phyloP scores from a whole-genome alignment of 2,329 filamentous ascomycete species.

The Pseudogymnoascus sp. region DNA sequence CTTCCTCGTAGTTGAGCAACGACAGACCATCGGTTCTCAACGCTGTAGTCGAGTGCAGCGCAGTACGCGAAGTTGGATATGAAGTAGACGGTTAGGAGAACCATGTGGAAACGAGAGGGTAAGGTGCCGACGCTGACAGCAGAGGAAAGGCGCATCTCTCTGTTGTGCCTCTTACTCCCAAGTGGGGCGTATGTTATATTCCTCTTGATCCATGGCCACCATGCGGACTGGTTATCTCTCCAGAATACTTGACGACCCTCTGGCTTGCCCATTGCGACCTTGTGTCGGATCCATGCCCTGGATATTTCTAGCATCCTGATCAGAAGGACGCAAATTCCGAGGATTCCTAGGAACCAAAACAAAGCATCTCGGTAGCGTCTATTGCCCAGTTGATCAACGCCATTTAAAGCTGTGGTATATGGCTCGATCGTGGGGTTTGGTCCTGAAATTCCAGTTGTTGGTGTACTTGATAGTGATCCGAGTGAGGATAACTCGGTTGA shows the following conservation, averaged over 20 bases:
- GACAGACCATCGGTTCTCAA: constrained; percentile 54
- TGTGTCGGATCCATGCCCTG: constrained; percentile 52
- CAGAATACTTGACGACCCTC: constrained; percentile 53
- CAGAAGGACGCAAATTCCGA: constrained; percentile 47
- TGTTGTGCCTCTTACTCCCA: constrained; percentile 60
- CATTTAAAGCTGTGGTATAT: constrained; percentile 51
- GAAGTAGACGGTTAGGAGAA: constrained; percentile 52
- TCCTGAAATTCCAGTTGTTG: constrained; percentile 14
- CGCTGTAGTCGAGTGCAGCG: constrained; percentile 54
- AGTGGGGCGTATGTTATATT: constrained; percentile 58
- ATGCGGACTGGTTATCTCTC: constrained; percentile 50
- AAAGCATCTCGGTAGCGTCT: constrained; percentile 50
- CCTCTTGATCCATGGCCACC: constrained; percentile 58
- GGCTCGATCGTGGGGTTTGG: constrained; percentile 47
- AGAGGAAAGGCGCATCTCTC: constrained; percentile 56
- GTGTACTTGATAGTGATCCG: not conserved
- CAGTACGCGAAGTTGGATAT: constrained; percentile 58
- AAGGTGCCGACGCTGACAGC: constrained; percentile 57
- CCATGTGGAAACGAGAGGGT: constrained; percentile 56
- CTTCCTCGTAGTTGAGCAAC: constrained; percentile 80
- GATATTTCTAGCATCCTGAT: constrained; percentile 49
- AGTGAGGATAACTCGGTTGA: not conserved
- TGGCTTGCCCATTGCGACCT: constrained; percentile 51
- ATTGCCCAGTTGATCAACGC: constrained; percentile 55
- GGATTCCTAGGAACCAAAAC: constrained; percentile 55